These are phyloP conservation scores for Penicillium sp. DNA, from an alignment of 2,329 filamentous ascomycete genomes.

Conservation along the genomic window DNA sequence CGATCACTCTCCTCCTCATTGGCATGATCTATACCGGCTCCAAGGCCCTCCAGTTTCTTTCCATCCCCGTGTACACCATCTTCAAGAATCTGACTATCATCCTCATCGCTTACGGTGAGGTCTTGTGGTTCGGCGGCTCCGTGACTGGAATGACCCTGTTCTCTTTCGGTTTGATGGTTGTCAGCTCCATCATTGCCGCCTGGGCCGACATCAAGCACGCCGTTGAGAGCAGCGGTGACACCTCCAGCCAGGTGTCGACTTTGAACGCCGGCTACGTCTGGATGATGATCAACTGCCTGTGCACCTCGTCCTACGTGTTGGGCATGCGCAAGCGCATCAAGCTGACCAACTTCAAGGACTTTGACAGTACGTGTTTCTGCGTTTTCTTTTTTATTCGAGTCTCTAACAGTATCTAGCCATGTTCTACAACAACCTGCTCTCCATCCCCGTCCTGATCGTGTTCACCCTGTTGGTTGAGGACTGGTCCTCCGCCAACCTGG, in stretches of 20 bases:
- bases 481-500: constrained; percentile 83
- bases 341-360: constrained; percentile 99
- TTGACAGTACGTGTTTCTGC: constrained; percentile 76
- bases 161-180: constrained; percentile 93
- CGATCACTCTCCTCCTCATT: constrained; percentile 90
- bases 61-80: constrained; percentile 97
- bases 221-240: constrained; percentile 64
- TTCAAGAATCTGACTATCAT: constrained; percentile 99
- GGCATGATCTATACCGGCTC: constrained; percentile 99
- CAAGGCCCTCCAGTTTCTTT: constrained; percentile 93
- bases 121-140: constrained; percentile 94
- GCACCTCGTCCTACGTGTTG: constrained; percentile 83
- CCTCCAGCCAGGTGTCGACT: constrained; percentile 76
- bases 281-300: constrained; percentile 97
- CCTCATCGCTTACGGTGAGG: constrained; percentile 95
- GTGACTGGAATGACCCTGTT: constrained; percentile 85
- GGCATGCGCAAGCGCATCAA: constrained; percentile 98
- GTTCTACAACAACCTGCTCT: constrained; percentile 99
- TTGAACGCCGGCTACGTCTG: constrained; percentile 93
- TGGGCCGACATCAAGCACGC: constrained; percentile 96
- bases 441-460: constrained; percentile 84
- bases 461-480: constrained; percentile 83
- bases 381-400: constrained; percentile 9
- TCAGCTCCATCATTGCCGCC: constrained; percentile 89
- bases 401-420: constrained; percentile 62